Percentiles rank a stretch among this genome's conserved stretches.
phyloP scores from a whole-genome alignment of 2,329 filamentous ascomycete species.

The Aspergillus tubingensis region DNA sequence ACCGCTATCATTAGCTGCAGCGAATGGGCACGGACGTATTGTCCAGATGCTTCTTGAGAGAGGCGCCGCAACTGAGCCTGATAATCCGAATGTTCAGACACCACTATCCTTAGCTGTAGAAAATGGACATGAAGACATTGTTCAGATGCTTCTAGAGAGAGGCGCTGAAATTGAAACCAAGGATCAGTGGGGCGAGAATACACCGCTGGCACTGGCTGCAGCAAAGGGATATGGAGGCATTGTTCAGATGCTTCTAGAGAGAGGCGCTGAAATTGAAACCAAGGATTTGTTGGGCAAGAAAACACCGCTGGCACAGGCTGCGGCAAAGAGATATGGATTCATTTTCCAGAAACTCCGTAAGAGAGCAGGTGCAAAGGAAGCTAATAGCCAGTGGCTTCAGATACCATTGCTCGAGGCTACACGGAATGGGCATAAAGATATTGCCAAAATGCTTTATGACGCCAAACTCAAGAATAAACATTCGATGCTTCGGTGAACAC shows the following conservation, averaged over 20 bases:
- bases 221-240: background rate
- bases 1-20: background rate
- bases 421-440: background rate
- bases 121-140: conserved; percentile 1
- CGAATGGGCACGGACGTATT: background rate
- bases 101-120: conserved; percentile 7
- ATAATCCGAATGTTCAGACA: background rate
- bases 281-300: no score
- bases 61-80: background rate
- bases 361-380: background rate
- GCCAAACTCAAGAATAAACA: no score
- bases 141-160: conserved; percentile 5
- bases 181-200: background rate
- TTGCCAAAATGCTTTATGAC: background rate
- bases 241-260: conserved; percentile 1
- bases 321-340: background rate
- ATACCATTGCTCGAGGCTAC: no score
- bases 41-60: background rate
- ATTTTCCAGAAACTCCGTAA: conserved; percentile 4
- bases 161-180: background rate
- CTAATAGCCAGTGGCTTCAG: fast-evolving
- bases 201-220: conserved; percentile 7
- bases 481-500: no score
- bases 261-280: background rate
- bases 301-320: conserved; percentile 6